Evolutionary conservation across 495 filamentous ascomycete species (phyloP), one percentile per base, ranked within the genome.

Genomic region (Xylaria castorea): DNA sequence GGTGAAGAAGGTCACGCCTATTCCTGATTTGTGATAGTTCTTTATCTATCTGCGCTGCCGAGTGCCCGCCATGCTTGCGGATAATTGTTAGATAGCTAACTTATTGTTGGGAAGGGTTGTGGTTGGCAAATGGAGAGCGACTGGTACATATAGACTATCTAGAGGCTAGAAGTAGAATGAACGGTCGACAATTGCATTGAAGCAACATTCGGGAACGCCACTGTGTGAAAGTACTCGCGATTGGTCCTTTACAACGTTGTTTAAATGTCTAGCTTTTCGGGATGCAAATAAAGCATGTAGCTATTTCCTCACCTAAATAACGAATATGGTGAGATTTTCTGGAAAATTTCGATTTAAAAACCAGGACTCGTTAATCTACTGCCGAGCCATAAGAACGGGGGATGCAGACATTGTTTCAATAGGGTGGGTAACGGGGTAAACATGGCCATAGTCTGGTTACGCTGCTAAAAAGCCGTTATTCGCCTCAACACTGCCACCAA

Each of bases 1-100:
- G 42, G 68, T 76, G 1, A 84, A 82, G 78, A 87, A 80, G 53
- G 80, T 86, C 44, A 73, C 74, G 2, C 77, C 80, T 14, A 77
- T 79, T 40, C 70, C 70, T 27, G 70, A 72, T 12, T 40, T 72
- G 51, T 63, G 46, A 32, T n/a, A 16, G 30, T 34, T 9, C 46
- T 61, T 32, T 38, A 27, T 11, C 12, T 20, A 22, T 36, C 6
- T 38, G 22, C 20, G 8, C 6, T 36, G 30, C 32, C 1, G 18
- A 14, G 18, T 36, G 32, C 32, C 20, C 20, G 32, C 27, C 1
- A 58, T 58, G 22, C 9, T 9, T 30, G 55, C 55, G 12, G 30
- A 9, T 6, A 40, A 30, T 16, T 12, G 22, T 1, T 7, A 38
- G 27, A 36, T 40, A 40, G 58, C 2, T 62, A 58, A 11, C 20